Percentiles rank a stretch among this genome's conserved stretches.
phyloP scores from a whole-genome alignment of 306 rosid genomes.

The Castanea crenata region DNA sequence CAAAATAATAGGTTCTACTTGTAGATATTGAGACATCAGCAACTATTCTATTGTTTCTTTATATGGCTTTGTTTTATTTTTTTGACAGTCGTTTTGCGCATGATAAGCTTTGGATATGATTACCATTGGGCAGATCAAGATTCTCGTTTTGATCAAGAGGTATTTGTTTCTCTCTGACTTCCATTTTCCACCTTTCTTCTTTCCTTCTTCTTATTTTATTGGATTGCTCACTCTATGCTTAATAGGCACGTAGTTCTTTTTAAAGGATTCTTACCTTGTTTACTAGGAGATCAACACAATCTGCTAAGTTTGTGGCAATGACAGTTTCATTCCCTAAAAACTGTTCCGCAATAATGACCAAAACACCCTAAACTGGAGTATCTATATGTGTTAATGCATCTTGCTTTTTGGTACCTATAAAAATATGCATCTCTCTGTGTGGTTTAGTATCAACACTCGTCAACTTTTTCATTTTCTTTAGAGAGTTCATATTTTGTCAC shows the following conservation, averaged over 20 bases:
- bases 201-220: constrained; percentile 1
- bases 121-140: constrained; percentile 72
- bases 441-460: constrained; percentile 14
- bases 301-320: constrained; percentile 16
- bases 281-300: neutral
- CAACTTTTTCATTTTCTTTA: constrained; percentile 2
- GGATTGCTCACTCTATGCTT: neutral
- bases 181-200: constrained; percentile 3
- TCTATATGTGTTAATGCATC: constrained; percentile 5
- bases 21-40: neutral
- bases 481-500: constrained; percentile 2
- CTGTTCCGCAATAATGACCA: neutral
- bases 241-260: neutral
- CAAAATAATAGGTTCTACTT: neutral
- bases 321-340: constrained; percentile 8
- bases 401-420: neutral
- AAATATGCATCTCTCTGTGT: constrained; percentile 1
- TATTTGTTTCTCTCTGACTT: constrained; percentile 26
- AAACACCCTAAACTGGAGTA: neutral
- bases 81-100: constrained; percentile 85
- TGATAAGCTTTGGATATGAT: constrained; percentile 95
- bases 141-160: constrained; percentile 72
- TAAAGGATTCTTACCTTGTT: neutral
- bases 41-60: neutral
- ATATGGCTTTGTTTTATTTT: constrained; percentile 20